phyloP scores from a whole-genome alignment of 78 protist species.

The Neovahlkampfia damariscottae region DNA sequence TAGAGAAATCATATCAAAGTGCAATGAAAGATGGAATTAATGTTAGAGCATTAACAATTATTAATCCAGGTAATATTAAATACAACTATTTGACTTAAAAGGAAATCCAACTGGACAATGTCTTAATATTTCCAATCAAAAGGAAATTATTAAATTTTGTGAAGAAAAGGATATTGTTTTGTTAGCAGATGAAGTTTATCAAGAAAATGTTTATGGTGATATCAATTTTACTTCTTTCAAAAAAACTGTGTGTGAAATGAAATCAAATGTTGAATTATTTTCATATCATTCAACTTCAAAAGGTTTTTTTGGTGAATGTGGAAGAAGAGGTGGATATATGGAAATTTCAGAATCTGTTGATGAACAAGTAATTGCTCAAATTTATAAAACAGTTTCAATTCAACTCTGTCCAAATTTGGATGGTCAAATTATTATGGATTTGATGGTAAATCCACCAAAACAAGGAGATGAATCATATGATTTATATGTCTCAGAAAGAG shows the following conservation, averaged over 20 bases:
- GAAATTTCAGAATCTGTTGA: constrained; percentile 35
- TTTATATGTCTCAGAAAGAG: constrained; percentile 57
- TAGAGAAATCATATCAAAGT: constrained; percentile 16
- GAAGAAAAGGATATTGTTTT: constrained; percentile 49
- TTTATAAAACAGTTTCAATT: constrained; percentile 84
- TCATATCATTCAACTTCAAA: constrained; percentile 93
- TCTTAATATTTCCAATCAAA: constrained; percentile 24
- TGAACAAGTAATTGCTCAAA: constrained; percentile 35
- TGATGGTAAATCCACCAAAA: constrained; percentile 77
- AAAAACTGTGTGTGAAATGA: constrained; percentile 35
- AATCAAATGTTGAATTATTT: constrained; percentile 43
- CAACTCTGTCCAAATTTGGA: constrained; percentile 84
- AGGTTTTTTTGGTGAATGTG: constrained; percentile 99
- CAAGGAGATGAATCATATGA: constrained; percentile 68
- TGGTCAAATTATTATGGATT: constrained; percentile 75
- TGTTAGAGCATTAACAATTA: constrained; percentile 79
- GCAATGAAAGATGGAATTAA: constrained; percentile 44
- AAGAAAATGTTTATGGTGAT: constrained; percentile 77
- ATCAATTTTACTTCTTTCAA: constrained; percentile 81
- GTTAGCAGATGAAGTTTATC: constrained; percentile 99
- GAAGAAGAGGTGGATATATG: constrained; percentile 93
- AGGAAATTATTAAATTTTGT: constrained; percentile 50
- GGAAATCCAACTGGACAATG: constrained; percentile 98
- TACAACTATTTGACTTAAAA: too few relatives aligned
- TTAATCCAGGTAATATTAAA: constrained; percentile 99